Evolutionary conservation across 352 stramenopile genomes (phyloP).

Genomic region (Phytophthora chlamydospora): DNA sequence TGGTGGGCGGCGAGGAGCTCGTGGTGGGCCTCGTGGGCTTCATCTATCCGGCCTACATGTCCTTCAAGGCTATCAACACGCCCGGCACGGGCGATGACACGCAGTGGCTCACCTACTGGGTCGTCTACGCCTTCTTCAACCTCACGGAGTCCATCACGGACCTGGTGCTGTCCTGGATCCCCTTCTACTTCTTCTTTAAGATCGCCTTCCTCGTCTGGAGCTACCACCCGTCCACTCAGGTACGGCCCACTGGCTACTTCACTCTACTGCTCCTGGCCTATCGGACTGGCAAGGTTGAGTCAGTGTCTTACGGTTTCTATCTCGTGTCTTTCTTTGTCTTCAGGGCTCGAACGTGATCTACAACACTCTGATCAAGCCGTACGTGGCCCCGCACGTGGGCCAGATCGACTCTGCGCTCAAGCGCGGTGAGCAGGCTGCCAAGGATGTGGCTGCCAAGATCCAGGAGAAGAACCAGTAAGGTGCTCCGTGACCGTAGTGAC

Average conservation of each 20-base stretch:
- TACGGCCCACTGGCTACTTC: slow-evolving; percentile 11
- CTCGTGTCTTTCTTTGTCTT: background rate
- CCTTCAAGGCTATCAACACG: slow-evolving; percentile 90
- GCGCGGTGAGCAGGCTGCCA: slow-evolving; percentile 56
- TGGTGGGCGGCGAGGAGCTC: slow-evolving; percentile 77
- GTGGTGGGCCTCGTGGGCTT: slow-evolving; percentile 87
- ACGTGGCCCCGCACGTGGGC: slow-evolving; percentile 74
- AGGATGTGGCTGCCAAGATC: slow-evolving; percentile 59
- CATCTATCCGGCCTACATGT: slow-evolving; percentile 89
- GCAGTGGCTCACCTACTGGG: slow-evolving; percentile 92
- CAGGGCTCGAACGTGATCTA: slow-evolving; percentile 87
- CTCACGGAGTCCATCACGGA: slow-evolving; percentile 93
- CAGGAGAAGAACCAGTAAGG: slow-evolving; percentile 46
- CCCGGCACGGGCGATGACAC: slow-evolving; percentile 76
- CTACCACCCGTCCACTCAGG: slow-evolving; percentile 80
- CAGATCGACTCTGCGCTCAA: slow-evolving; percentile 73
- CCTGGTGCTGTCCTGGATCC: slow-evolving; percentile 82
- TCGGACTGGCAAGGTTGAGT: background rate
- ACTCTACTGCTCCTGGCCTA: slow-evolving; percentile 11
- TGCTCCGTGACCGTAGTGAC: background rate
- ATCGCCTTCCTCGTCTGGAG: slow-evolving; percentile 86
- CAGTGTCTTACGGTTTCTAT: slow-evolving; percentile 10
- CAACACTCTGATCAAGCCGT: slow-evolving; percentile 83
- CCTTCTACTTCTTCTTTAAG: slow-evolving; percentile 91
- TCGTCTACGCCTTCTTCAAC: slow-evolving; percentile 97